Percentiles rank a stretch among this genome's conserved stretches.
Evolutionary conservation across 2,329 filamentous ascomycete species (phyloP).

Genomic region (Alternaria postmessia): DNA sequence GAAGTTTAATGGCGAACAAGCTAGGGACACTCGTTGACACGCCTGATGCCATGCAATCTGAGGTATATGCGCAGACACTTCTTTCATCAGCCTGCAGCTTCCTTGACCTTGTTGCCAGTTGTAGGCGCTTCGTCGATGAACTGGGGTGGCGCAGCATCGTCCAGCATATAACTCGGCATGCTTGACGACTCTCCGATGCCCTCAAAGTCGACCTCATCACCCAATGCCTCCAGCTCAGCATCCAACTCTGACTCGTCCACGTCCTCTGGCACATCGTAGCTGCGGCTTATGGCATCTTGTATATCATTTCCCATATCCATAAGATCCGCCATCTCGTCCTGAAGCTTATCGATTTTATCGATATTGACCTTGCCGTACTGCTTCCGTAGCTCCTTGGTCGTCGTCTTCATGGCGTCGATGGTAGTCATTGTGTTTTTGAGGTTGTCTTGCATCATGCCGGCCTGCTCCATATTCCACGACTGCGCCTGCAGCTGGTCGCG

Average conservation of each 20-base stretch:
- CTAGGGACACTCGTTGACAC: neutral
- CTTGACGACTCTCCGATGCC: slow-evolving; percentile 66
- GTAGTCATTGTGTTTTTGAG: slow-evolving; percentile 98
- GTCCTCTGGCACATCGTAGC: slow-evolving; percentile 95
- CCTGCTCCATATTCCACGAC: slow-evolving; percentile 99
- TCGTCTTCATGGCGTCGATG: slow-evolving; percentile 96
- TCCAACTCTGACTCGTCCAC: slow-evolving; percentile 96
- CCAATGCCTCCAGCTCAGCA: slow-evolving; percentile 92
- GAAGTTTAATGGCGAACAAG: neutral
- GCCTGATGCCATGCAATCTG: neutral
- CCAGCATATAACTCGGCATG: slow-evolving; percentile 86
- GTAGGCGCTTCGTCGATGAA: slow-evolving; percentile 93
- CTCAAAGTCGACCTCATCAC: slow-evolving; percentile 92
- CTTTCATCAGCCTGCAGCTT: slow-evolving; percentile 68
- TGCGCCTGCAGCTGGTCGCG: slow-evolving; percentile 93
- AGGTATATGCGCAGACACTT: neutral
- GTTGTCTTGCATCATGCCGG: slow-evolving; percentile 98
- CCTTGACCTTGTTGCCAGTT: slow-evolving; percentile 74
- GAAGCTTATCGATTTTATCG: slow-evolving; percentile 95
- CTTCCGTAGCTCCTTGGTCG: slow-evolving; percentile 88
- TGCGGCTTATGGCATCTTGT: slow-evolving; percentile 88
- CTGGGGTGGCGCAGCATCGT: slow-evolving; percentile 80
- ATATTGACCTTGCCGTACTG: slow-evolving; percentile 98
- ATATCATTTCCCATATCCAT: slow-evolving; percentile 99
- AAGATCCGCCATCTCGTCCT: slow-evolving; percentile 98